Percentiles rank a stretch among this genome's conserved stretches.
phyloP scores from a whole-genome alignment of 2,329 filamentous ascomycete species.

The Trichoderma simmonsii region DNA sequence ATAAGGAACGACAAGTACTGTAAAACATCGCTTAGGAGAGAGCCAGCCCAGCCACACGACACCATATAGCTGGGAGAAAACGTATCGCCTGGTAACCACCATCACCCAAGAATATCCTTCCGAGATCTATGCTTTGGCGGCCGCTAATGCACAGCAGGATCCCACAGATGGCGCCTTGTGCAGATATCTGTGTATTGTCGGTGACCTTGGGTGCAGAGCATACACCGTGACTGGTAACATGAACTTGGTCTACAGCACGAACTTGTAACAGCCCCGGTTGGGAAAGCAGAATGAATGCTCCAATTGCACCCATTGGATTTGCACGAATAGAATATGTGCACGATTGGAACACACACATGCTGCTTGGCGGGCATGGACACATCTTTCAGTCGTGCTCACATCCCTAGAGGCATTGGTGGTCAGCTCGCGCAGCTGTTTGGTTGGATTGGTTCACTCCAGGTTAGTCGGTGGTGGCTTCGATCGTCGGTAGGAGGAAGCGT shows the following conservation, averaged over 20 bases:
- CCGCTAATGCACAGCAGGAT: conserved; percentile 33
- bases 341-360: neutral
- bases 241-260: neutral
- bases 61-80: neutral
- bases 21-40: neutral
- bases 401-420: conserved; percentile 6
- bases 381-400: conserved; percentile 5
- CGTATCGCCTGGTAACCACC: conserved; percentile 30
- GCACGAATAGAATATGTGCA: conserved; percentile 3
- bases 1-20: neutral
- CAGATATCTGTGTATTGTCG: conserved; percentile 1
- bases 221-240: neutral
- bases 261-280: neutral
- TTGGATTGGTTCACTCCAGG: conserved; percentile 1
- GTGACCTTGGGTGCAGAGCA: neutral
- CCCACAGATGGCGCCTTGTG: conserved; percentile 18
- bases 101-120: conserved; percentile 28
- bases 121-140: conserved; percentile 34
- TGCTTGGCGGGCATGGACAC: neutral
- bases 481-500: neutral
- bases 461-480: conserved; percentile 4
- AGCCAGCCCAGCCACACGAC: neutral
- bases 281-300: neutral
- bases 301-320: conserved; percentile 2
- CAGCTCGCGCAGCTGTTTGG: conserved; percentile 4